phyloP scores from a whole-genome alignment of 805 yeast species.

The Saccharomycopsis sp. region DNA sequence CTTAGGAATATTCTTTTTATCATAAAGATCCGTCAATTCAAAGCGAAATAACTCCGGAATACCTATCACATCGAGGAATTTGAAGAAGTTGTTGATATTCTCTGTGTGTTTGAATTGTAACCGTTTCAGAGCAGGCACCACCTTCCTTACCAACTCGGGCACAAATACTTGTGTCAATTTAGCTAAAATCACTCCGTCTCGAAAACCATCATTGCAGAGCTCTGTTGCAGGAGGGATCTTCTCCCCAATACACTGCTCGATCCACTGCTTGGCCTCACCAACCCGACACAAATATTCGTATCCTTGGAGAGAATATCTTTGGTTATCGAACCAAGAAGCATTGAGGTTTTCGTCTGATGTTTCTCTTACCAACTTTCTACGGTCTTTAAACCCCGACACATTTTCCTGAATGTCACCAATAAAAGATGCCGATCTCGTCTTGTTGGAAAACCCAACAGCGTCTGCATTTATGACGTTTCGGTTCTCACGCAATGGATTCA shows the following conservation, averaged over 20 bases:
- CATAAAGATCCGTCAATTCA: constrained; percentile 88
- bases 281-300: constrained; percentile 79
- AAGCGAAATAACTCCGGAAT: constrained; percentile 85
- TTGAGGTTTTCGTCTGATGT: constrained; percentile 12
- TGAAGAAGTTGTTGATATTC: constrained; percentile 79
- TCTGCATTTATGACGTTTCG: constrained; percentile 5
- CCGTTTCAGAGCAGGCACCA: constrained; percentile 51
- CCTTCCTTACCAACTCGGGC: constrained; percentile 52
- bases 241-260: constrained; percentile 56
- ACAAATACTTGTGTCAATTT: constrained; percentile 65
- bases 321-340: constrained; percentile 15
- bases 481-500: constrained; percentile 11
- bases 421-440: neutral
- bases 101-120: constrained; percentile 88
- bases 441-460: neutral
- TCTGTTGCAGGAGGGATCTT: constrained; percentile 50
- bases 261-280: constrained; percentile 77
- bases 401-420: neutral
- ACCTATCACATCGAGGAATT: constrained; percentile 56
- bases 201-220: constrained; percentile 53
- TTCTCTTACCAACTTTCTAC: constrained; percentile 15
- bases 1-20: constrained; percentile 83
- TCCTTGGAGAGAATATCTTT: constrained; percentile 30
- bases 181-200: constrained; percentile 84
- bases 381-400: constrained; percentile 9